phyloP scores from a whole-genome alignment of 768 basidiomycete genomes.

The Rhizopogon roseolus region DNA sequence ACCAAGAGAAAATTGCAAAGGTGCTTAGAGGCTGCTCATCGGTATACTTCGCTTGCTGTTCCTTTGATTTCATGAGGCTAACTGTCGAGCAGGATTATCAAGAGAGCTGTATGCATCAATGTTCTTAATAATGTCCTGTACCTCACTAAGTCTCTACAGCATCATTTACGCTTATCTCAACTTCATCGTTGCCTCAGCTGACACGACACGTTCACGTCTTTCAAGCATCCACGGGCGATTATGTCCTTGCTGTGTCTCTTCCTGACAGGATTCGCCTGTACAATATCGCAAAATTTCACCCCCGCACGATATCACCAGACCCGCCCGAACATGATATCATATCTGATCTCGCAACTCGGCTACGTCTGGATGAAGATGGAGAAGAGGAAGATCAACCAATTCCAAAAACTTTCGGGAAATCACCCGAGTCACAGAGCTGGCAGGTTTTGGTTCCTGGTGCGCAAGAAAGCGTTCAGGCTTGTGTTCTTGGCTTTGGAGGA shows the following conservation, averaged over 20 bases:
- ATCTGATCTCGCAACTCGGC: conserved; percentile 12
- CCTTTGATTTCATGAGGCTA: neutral
- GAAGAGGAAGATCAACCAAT: conserved; percentile 11
- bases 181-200: conserved; percentile 37
- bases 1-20: conserved; percentile 26
- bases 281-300: conserved; percentile 42
- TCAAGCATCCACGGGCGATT: conserved; percentile 43
- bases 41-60: conserved; percentile 34
- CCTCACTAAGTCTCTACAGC: conserved; percentile 32
- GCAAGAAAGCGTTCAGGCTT: conserved; percentile 29
- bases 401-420: conserved; percentile 5
- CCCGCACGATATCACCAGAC: conserved; percentile 23
- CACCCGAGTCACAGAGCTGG: conserved; percentile 12
- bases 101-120: conserved; percentile 55
- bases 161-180: conserved; percentile 61
- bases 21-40: conserved; percentile 55
- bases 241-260: conserved; percentile 45
- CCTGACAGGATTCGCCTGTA: conserved; percentile 37
- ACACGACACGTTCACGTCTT: conserved; percentile 35
- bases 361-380: conserved; percentile 24
- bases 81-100: conserved; percentile 55
- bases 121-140: neutral
- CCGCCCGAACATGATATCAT: conserved; percentile 26
- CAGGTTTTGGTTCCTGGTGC: conserved; percentile 18
- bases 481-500: conserved; percentile 41